phyloP scores from a whole-genome alignment of 2,329 filamentous ascomycete genomes.

The Penicillium italicum region DNA sequence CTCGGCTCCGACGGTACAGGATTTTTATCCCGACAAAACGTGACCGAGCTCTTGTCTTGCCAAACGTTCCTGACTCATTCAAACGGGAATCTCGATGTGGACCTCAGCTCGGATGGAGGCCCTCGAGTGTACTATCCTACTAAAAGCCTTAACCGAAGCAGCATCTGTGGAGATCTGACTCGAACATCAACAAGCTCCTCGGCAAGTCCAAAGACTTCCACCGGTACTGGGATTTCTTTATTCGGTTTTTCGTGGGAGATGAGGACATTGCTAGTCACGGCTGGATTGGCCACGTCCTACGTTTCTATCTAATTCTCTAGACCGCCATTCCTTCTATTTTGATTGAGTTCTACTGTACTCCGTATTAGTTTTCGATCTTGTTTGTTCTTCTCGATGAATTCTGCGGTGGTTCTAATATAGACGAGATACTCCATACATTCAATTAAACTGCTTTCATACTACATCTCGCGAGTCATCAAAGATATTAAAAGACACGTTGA shows the following conservation, averaged over 20 bases:
- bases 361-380: neutral
- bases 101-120: constrained; percentile 13
- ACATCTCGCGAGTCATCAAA: neutral
- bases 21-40: constrained; percentile 5
- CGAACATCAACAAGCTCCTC: constrained; percentile 4
- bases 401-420: neutral
- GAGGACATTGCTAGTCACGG: neutral
- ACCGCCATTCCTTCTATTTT: neutral
- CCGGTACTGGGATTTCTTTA: neutral
- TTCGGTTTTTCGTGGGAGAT: neutral
- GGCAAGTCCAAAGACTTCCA: neutral
- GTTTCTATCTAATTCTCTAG: neutral
- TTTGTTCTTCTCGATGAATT: neutral
- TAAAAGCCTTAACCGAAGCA: constrained; percentile 9
- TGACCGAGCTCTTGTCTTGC: constrained; percentile 11
- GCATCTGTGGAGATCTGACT: neutral
- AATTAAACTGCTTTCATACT: neutral
- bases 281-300: neutral
- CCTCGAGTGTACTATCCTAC: constrained; percentile 13
- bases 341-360: neutral
- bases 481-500: neutral
- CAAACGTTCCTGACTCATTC: constrained; percentile 9
- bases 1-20: constrained; percentile 7
- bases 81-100: constrained; percentile 8
- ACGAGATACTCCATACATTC: neutral